Conservation (phyloP, 2,329 filamentous ascomycete species). For the Rhynchosporium secalis region DNA sequence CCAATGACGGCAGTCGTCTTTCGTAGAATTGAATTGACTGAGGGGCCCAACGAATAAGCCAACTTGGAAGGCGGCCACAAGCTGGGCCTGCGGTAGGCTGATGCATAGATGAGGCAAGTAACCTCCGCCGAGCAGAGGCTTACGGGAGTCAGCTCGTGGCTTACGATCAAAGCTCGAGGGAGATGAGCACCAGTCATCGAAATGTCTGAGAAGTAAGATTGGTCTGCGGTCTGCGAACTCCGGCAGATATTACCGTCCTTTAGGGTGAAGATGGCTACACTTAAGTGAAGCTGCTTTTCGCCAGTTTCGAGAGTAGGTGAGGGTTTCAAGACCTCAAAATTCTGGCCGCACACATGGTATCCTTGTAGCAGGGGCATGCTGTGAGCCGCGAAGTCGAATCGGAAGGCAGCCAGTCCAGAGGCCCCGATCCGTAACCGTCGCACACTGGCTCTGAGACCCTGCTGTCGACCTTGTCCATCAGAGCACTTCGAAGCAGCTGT, state of each 20-base stretch:
- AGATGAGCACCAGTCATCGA: background rate
- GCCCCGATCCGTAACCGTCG: constrained; percentile 26
- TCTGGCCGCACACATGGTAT: constrained; percentile 30
- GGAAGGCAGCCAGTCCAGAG: constrained; percentile 30
- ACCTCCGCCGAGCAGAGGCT: constrained; percentile 16
- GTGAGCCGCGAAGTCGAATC: constrained; percentile 36
- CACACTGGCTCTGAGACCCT: constrained; percentile 23
- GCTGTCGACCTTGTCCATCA: constrained; percentile 6
- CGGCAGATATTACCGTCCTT: constrained; percentile 4
- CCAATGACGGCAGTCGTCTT: constrained; percentile 28
- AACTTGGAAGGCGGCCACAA: background rate
- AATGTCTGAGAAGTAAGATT: constrained; percentile 4
- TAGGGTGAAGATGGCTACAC: background rate
- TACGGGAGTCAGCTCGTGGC: constrained; percentile 10
- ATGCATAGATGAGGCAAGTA: constrained; percentile 3
- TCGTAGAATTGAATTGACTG: constrained; percentile 14
- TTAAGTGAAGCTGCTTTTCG: background rate
- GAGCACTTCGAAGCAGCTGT: background rate
- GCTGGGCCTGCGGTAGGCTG: constrained; percentile 17
- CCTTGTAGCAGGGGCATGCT: constrained; percentile 28
- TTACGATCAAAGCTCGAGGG: background rate
- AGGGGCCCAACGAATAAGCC: constrained; percentile 7
- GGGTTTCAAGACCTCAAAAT: constrained; percentile 5
- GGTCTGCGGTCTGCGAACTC: background rate
- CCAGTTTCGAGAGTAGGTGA: constrained; percentile 1